Evolutionary conservation across 202 grass and related monocot genomes (phyloP).

Genomic region (Zoysia matrella): DNA sequence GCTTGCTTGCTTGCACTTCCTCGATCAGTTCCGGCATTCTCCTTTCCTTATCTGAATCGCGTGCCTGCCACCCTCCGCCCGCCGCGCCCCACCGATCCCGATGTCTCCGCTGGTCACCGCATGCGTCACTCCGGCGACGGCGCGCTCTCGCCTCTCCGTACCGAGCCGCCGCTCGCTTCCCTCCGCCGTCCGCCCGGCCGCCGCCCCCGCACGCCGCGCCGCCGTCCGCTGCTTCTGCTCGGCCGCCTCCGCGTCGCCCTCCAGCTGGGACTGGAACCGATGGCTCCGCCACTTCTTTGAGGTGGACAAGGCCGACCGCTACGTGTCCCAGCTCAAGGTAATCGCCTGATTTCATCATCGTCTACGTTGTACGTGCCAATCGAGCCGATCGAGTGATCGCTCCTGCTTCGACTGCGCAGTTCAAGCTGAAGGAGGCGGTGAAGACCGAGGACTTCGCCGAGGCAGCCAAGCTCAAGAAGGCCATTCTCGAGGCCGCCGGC

Average conservation of each 20-base stretch:
- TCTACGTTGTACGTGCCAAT: background rate
- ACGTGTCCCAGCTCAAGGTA: slow-evolving; percentile 78
- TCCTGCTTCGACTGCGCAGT: slow-evolving; percentile 37
- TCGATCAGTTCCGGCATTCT: background rate
- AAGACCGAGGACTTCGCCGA: no score
- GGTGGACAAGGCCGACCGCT: slow-evolving; percentile 81
- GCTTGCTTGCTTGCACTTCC: background rate
- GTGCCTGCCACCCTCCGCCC: slow-evolving; percentile 28
- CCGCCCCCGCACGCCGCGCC: slow-evolving; percentile 9
- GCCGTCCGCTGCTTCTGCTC: slow-evolving; percentile 48
- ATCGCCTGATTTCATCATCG: background rate
- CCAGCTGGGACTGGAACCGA: slow-evolving; percentile 76
- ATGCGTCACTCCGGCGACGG: slow-evolving; percentile 68
- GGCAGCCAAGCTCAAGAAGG: no score
- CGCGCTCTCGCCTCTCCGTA: slow-evolving; percentile 45
- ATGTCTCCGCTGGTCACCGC: slow-evolving; percentile 55
- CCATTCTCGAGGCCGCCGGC: no score
- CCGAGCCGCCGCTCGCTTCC: slow-evolving; percentile 34
- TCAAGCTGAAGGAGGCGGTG: slow-evolving; percentile 94
- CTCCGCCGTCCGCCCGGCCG: slow-evolving; percentile 23
- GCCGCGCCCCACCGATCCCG: slow-evolving; percentile 28
- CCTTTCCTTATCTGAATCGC: slow-evolving; percentile 25
- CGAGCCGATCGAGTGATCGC: slow-evolving; percentile 7
- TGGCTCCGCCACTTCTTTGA: slow-evolving; percentile 89
- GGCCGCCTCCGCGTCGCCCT: slow-evolving; percentile 31